These are phyloP conservation scores for Sarocladium kiliense DNA, from an alignment of 2,329 filamentous ascomycete genomes.

Conservation along the genomic window DNA sequence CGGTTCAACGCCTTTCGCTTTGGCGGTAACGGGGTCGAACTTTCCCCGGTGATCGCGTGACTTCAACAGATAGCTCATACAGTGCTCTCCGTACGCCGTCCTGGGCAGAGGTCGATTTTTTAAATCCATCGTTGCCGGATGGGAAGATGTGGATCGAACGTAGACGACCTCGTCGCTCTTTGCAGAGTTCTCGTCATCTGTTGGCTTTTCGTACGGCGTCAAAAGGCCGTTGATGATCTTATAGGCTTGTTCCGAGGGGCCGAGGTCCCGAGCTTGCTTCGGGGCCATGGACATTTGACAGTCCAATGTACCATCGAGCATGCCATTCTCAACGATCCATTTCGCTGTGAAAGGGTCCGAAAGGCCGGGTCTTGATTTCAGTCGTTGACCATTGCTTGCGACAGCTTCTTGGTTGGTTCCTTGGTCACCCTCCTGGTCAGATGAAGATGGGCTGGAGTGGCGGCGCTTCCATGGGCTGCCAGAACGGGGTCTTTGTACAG, in stretches of 20 bases:
- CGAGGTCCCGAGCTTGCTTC: slow-evolving; percentile 12
- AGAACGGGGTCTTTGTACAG: slow-evolving; percentile 29
- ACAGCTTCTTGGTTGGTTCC: slow-evolving; percentile 9
- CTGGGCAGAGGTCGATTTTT: slow-evolving; percentile 51
- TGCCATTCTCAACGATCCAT: slow-evolving; percentile 26
- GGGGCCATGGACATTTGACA: slow-evolving; percentile 10
- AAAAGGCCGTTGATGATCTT: neutral
- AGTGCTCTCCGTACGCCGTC: slow-evolving; percentile 59
- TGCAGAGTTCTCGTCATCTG: neutral
- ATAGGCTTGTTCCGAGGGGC: slow-evolving; percentile 9
- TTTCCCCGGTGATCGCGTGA: slow-evolving; percentile 72
- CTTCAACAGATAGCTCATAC: slow-evolving; percentile 83
- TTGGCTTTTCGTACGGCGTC: neutral
- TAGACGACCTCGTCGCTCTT: neutral
- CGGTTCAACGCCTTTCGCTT: slow-evolving; percentile 56
- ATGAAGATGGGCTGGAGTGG: slow-evolving; percentile 8
- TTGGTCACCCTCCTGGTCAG: slow-evolving; percentile 14
- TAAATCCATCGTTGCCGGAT: slow-evolving; percentile 15
- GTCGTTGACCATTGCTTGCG: neutral
- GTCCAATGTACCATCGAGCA: slow-evolving; percentile 28
- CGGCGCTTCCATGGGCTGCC: slow-evolving; percentile 30
- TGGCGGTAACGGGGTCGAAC: slow-evolving; percentile 65
- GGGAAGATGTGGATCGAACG: neutral
- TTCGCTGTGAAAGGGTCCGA: slow-evolving; percentile 26
- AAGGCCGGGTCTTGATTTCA: slow-evolving; percentile 11